phyloP scores from a whole-genome alignment of 176 grass and related monocot genomes.

The Otatea glauca region DNA sequence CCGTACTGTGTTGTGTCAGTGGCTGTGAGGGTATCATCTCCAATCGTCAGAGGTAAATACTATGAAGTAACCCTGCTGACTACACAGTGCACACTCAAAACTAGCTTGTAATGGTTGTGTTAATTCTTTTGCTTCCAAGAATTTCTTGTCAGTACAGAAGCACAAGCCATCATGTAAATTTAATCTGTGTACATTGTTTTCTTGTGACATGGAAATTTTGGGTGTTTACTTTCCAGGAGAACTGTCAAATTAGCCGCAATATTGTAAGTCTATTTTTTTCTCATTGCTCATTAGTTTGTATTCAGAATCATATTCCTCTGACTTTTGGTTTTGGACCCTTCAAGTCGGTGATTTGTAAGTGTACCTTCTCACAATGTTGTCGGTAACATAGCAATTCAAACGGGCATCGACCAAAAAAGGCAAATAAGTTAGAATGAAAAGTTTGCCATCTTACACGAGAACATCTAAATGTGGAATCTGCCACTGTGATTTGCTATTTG shows the following conservation, averaged over 20 bases:
- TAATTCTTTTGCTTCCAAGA: slow-evolving; percentile 16
- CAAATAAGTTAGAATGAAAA: neutral
- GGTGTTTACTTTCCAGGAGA: neutral
- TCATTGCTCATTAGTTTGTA: neutral
- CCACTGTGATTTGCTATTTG: neutral
- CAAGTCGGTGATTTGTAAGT: neutral
- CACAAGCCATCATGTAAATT: slow-evolving; percentile 44
- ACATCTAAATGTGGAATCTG: neutral
- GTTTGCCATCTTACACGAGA: neutral
- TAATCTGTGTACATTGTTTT: slow-evolving; percentile 28
- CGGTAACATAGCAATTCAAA: neutral
- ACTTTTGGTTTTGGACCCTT: neutral
- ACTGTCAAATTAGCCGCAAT: neutral
- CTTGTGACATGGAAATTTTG: neutral
- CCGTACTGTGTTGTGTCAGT: neutral
- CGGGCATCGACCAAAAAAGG: neutral
- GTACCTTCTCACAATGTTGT: slow-evolving; percentile 6
- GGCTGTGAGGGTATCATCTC: neutral
- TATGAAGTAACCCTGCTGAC: neutral
- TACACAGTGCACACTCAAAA: neutral
- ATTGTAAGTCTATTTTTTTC: neutral
- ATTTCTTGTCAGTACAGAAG: neutral
- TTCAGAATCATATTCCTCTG: neutral
- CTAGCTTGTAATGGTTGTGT: neutral
- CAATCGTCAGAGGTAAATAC: neutral